Conservation (phyloP, 305 asterid species). For the Fraxinus sp. region DNA sequence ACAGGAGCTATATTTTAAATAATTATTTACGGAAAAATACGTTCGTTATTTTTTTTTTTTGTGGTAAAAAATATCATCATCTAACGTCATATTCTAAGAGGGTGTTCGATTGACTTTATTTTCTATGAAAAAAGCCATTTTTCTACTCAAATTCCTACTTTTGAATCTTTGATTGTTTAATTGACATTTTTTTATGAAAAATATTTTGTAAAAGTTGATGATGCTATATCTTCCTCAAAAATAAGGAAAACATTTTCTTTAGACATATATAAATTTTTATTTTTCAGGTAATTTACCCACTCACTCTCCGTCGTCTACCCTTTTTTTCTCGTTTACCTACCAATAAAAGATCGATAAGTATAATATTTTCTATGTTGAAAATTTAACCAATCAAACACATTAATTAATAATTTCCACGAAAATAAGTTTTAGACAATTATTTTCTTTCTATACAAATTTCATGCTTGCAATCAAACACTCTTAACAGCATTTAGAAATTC, state of each 20-base stretch:
- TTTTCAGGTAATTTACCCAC: background rate
- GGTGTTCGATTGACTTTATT: too few species aligned
- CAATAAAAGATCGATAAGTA: too few species aligned
- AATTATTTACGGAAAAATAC: background rate
- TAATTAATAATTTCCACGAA: background rate
- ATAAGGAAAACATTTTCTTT: too few species aligned
- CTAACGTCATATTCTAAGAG: background rate
- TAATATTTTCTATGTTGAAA: too few species aligned
- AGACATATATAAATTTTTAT: too few species aligned
- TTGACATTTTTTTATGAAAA: too few species aligned
- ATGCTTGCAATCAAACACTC: background rate
- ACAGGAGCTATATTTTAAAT: background rate
- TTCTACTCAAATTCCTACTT: background rate
- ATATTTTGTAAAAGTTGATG: background rate
- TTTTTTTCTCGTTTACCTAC: background rate
- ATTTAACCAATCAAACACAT: background rate
- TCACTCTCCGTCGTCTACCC: background rate
- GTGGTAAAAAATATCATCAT: background rate
- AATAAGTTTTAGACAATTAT: background rate
- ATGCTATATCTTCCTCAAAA: background rate
- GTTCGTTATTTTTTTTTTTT: background rate
- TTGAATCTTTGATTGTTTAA: too few species aligned
- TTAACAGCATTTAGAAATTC: background rate
- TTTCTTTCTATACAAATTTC: background rate
- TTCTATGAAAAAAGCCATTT: too few species aligned